Base-by-base conservation (phyloP, 192 early-diverging fungal species). In the Coemansia sp. region DNA sequence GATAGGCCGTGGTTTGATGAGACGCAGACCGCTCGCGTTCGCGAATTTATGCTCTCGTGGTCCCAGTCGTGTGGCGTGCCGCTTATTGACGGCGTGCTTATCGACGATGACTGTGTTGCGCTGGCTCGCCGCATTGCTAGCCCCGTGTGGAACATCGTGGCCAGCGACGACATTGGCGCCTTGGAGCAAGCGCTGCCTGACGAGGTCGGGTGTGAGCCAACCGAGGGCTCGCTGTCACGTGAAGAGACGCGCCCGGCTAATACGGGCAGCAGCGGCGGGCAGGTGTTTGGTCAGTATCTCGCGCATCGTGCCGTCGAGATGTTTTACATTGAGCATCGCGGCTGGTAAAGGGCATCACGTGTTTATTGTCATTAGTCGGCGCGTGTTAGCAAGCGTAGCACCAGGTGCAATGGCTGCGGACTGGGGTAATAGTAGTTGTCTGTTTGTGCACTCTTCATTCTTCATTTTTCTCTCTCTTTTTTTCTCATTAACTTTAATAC, bases 291-390 rank as follows among this genome's bases (percentile, higher is more conserved):
- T 21, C 65, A 79, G 26, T 74, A 79, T 47, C 65, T 79, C 65
- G 77, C 77, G 14, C 77, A 79, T 38, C 77, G 77, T 37, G 77
- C 77, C 11, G 70, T 79, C 41, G 77, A 79, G 37, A 79, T 79
- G 77, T 79, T 79, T 43, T 79, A 79, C 62, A 45, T 79, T 67
- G 77, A 79, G 71, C 77, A 79, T 35, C 77, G 77, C 64, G 77
- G 77, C 65, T 79, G 77, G 77, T 79, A 61, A 61, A 38, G n/a
- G 25, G 48, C 48, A 25, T 36, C 48, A 50, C 48, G 48, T 26
- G 48, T 3, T 9, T 25, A 7, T 13, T 50, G 48, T 26, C 48
- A 50, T 13, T 26, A 25, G 21, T 25, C 11, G 23, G 21, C 20
- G 10, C 48, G 3, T 50, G 48, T 50, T 50, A 23, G 23, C n/a